Percentiles rank a stretch among this genome's conserved stretches.
These are phyloP conservation scores for Alternaria sp. DNA, from an alignment of 2,329 filamentous ascomycete genomes.

Conservation along the genomic window DNA sequence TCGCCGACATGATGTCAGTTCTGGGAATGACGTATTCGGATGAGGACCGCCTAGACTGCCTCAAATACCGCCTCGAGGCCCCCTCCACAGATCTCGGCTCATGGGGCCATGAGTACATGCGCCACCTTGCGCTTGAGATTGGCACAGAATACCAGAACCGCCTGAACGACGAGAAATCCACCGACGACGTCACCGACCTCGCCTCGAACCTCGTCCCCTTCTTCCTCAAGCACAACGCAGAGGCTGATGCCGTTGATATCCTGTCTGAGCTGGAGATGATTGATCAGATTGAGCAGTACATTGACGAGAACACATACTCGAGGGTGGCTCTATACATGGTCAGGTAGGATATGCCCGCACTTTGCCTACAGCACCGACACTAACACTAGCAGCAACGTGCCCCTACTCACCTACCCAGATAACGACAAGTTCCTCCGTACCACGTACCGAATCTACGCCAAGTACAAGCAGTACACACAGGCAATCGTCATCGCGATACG, in stretches of 20 bases:
- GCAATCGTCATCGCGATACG: slow-evolving; percentile 94
- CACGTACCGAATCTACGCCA: slow-evolving; percentile 90
- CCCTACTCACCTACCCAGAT: slow-evolving; percentile 94
- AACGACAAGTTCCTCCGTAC: slow-evolving; percentile 94
- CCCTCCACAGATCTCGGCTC: slow-evolving; percentile 92
- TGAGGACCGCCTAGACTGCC: slow-evolving; percentile 91
- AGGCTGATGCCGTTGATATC: slow-evolving; percentile 96
- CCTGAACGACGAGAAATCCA: slow-evolving; percentile 81
- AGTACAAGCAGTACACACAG: slow-evolving; percentile 91
- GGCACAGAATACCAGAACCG: slow-evolving; percentile 92
- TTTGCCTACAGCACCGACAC: not conserved
- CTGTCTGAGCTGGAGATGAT: slow-evolving; percentile 98
- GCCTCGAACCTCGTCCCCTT: slow-evolving; percentile 86
- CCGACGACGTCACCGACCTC: slow-evolving; percentile 83
- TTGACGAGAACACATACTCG: slow-evolving; percentile 92
- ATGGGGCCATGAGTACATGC: slow-evolving; percentile 98
- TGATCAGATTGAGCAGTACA: slow-evolving; percentile 83
- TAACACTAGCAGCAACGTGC: slow-evolving; percentile 76
- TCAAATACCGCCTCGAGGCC: slow-evolving; percentile 91
- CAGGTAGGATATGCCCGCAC: slow-evolving; percentile 54
- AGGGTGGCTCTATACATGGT: slow-evolving; percentile 98
- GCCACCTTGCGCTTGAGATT: slow-evolving; percentile 93
- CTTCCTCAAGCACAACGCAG: slow-evolving; percentile 96
- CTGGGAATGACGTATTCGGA: slow-evolving; percentile 99
- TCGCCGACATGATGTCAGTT: slow-evolving; percentile 95